Percentiles rank a stretch among this genome's conserved stretches.
phyloP scores from a whole-genome alignment of 2,329 filamentous ascomycete genomes.

The Alternaria tenuissima region DNA sequence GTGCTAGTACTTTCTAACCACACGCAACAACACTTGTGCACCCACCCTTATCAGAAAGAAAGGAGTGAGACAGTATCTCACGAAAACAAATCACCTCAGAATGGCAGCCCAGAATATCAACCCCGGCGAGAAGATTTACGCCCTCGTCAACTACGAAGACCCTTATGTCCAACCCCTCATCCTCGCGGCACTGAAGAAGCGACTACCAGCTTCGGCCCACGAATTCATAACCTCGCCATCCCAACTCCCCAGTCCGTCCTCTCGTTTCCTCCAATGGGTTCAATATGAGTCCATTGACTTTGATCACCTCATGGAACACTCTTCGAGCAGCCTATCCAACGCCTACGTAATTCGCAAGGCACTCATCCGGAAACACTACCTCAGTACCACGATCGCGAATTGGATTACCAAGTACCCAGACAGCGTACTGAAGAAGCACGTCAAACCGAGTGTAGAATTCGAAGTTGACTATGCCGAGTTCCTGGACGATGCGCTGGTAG shows the following conservation, averaged over 20 bases:
- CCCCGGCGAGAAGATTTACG: slow-evolving; percentile 61
- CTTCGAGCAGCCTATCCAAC: slow-evolving; percentile 74
- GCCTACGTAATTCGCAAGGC: slow-evolving; percentile 97
- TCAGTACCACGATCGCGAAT: slow-evolving; percentile 81
- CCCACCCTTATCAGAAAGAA: background rate
- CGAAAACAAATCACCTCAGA: background rate
- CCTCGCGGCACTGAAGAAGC: slow-evolving; percentile 70
- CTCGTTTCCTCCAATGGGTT: slow-evolving; percentile 76
- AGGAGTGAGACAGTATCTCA: background rate
- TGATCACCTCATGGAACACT: slow-evolving; percentile 71
- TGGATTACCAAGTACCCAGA: slow-evolving; percentile 86
- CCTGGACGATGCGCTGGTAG: slow-evolving; percentile 88
- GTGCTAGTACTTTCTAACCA: background rate
- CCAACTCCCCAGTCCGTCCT: slow-evolving; percentile 56
- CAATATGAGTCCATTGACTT: slow-evolving; percentile 92
- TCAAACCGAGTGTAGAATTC: slow-evolving; percentile 83
- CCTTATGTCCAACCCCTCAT: slow-evolving; percentile 89
- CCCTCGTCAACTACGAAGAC: slow-evolving; percentile 85
- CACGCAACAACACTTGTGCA: background rate
- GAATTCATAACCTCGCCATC: slow-evolving; percentile 63
- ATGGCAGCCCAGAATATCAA: background rate
- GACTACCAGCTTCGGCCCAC: slow-evolving; percentile 65
- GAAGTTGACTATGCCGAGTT: slow-evolving; percentile 98
- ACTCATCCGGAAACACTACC: slow-evolving; percentile 93
- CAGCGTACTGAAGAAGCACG: slow-evolving; percentile 72